These are phyloP conservation scores for Solanum pimpinellifolium DNA, from an alignment of 257 asterid species.

Conservation along the genomic window DNA sequence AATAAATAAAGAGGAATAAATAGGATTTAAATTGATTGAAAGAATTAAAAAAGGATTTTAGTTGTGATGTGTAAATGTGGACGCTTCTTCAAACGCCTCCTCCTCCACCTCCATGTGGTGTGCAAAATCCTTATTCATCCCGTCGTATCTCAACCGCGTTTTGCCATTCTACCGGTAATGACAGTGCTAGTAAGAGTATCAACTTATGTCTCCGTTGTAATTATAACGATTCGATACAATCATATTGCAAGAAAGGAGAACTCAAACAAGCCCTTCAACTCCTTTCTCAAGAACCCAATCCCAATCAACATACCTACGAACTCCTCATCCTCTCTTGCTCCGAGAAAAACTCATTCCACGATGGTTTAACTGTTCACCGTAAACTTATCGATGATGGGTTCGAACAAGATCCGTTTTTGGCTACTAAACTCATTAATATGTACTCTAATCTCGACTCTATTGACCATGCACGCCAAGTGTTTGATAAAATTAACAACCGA, in stretches of 20 bases:
- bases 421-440: constrained; percentile 76
- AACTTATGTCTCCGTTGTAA: constrained; percentile 1
- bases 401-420: constrained; percentile 67
- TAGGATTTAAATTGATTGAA: too few relatives aligned
- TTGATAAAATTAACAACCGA: constrained; percentile 40
- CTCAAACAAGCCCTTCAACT: constrained; percentile 65
- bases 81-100: background rate
- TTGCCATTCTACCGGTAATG: background rate
- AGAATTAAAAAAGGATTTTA: too few relatives aligned
- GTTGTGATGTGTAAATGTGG: background rate
- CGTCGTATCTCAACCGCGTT: background rate
- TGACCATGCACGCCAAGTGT: constrained; percentile 62
- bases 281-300: constrained; percentile 44
- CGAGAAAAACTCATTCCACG: constrained; percentile 20
- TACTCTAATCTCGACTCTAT: constrained; percentile 37
- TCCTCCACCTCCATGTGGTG: background rate
- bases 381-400: constrained; percentile 54
- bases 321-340: constrained; percentile 66
- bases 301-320: constrained; percentile 72
- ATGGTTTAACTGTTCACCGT: constrained; percentile 45
- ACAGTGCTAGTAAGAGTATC: background rate
- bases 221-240: constrained; percentile 53
- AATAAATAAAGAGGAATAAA: too few relatives aligned
- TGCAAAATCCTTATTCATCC: background rate
- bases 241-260: constrained; percentile 69